Base-by-base conservation (phyloP, 768 basidiomycete genomes). In the Gelatoporia subvermispora region DNA sequence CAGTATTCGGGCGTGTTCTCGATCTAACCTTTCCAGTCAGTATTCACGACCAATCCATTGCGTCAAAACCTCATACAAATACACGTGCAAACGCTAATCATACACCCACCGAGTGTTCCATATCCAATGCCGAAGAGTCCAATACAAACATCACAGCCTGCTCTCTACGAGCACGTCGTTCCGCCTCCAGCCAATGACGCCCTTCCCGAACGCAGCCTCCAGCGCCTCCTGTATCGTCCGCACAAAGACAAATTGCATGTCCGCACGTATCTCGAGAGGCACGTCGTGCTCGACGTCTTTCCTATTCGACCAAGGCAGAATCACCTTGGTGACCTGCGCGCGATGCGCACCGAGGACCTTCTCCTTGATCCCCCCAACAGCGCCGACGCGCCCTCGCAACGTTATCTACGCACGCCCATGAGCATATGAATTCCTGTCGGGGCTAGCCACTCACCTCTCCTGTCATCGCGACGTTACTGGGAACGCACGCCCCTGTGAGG, bases 341-440 rank as follows among this genome's bases (percentile, higher is more conserved):
- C 93, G 82, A 64, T 94, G 91, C 0, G 93, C 93, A 16, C 91
- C 92, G 16, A 95, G 77, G 1, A 94, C 81, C 62, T 91, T 91
- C 73, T 93, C 93, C 61, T 93, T 92, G 66, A 95, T 88, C 0
- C 92, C 92, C 3, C 92, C 92, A 2, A 95, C 88, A 4, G 91
- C 81, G 0, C 84, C 87, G 31, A 92, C 84, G 8, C 80, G 80
- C 15, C 90, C 88, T 2, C 90, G 79, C 1, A 93, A 74, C 0
- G 93, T 95, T 45, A 94, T 86, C 81, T 84, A 35, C 9, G 31
- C 13, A 34, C 42, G 3, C 10, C 8, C 8, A 44, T 17, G 20
- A 23, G 28, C 18, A 8, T 10, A 25, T 18, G 25, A 41, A 31
- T 13, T 13, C 5, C 28, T 31, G 28, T 7, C 28, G 28, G 28